These are phyloP conservation scores for Psidium guajava DNA, from an alignment of 345 rosid species.

Conservation along the genomic window DNA sequence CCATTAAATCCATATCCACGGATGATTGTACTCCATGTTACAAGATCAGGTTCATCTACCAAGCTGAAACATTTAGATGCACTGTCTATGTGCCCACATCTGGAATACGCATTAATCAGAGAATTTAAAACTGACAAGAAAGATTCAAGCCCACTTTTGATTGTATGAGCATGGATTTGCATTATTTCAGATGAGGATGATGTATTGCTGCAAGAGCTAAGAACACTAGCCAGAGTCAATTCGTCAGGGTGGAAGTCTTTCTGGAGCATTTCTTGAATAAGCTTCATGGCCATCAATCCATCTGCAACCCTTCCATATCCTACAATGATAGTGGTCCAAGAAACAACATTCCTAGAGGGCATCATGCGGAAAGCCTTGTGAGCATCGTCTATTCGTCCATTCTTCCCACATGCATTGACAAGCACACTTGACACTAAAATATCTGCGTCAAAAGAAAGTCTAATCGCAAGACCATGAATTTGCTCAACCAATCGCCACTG, in stretches of 20 bases:
- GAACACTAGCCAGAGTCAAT: conserved; percentile 42
- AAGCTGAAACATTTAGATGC: conserved; percentile 41
- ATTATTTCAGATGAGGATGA: conserved; percentile 28
- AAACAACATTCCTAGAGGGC: conserved; percentile 40
- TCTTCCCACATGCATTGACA: conserved; percentile 49
- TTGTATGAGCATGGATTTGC: conserved; percentile 36
- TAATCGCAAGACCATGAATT: conserved; percentile 35
- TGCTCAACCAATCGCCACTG: conserved; percentile 31
- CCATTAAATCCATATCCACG: conserved; percentile 56
- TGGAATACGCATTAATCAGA: conserved; percentile 45
- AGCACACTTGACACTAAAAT: conserved; percentile 47
- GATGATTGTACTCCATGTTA: conserved; percentile 58
- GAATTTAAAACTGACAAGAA: conserved; percentile 42
- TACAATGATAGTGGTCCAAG: conserved; percentile 65
- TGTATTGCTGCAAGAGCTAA: conserved; percentile 40
- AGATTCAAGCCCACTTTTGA: conserved; percentile 28
- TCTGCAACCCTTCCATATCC: conserved; percentile 43
- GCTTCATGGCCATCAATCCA: conserved; percentile 41
- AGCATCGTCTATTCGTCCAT: conserved; percentile 26
- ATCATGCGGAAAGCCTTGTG: conserved; percentile 38
- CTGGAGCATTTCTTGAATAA: conserved; percentile 29
- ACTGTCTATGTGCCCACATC: conserved; percentile 32
- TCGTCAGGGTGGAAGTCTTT: conserved; percentile 42
- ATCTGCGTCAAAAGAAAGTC: conserved; percentile 34
- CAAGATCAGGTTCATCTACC: conserved; percentile 34